A percentile compares a stretch with the other conserved stretches of the same genome.
phyloP scores from a whole-genome alignment of 2,329 filamentous ascomycete genomes.

The Coniochaeta sp. region DNA sequence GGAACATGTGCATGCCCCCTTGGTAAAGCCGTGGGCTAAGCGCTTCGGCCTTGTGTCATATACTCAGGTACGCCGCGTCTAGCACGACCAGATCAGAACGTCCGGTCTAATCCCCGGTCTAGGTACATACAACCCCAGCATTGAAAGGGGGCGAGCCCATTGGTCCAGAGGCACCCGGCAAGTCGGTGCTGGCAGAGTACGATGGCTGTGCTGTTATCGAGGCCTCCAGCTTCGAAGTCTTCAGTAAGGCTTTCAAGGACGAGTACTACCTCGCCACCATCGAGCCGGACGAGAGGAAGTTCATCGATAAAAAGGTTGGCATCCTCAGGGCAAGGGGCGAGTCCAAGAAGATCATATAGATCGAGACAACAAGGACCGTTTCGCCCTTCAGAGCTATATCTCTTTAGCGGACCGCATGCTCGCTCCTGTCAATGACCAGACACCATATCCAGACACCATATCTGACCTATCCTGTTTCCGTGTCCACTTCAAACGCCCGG shows the following conservation, averaged over 20 bases:
- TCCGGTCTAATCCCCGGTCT: neutral
- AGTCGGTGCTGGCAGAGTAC: conserved; percentile 14
- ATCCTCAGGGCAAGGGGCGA: conserved; percentile 14
- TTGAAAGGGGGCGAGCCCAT: conserved; percentile 11
- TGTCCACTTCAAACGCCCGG: neutral
- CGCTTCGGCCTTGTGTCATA: conserved; percentile 24
- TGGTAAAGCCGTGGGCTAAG: conserved; percentile 24
- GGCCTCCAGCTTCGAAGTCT: conserved; percentile 17
- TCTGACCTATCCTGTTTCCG: neutral
- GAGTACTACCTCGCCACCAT: conserved; percentile 22
- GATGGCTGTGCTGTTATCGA: conserved; percentile 24
- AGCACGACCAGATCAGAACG: neutral
- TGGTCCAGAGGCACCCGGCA: conserved; percentile 8
- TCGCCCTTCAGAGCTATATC: neutral
- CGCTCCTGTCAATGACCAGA: neutral
- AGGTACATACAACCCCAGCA: conserved; percentile 17
- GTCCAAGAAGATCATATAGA: conserved; percentile 12
- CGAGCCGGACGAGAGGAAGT: conserved; percentile 19
- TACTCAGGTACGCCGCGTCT: conserved; percentile 16
- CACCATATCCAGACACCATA: too few species aligned
- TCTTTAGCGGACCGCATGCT: neutral
- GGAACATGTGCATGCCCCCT: conserved; percentile 22
- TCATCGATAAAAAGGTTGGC: conserved; percentile 20
- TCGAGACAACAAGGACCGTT: neutral
- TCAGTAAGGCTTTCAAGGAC: conserved; percentile 19